Conservation (phyloP, 345 rosid species). For the Kernera saxatilis region DNA sequence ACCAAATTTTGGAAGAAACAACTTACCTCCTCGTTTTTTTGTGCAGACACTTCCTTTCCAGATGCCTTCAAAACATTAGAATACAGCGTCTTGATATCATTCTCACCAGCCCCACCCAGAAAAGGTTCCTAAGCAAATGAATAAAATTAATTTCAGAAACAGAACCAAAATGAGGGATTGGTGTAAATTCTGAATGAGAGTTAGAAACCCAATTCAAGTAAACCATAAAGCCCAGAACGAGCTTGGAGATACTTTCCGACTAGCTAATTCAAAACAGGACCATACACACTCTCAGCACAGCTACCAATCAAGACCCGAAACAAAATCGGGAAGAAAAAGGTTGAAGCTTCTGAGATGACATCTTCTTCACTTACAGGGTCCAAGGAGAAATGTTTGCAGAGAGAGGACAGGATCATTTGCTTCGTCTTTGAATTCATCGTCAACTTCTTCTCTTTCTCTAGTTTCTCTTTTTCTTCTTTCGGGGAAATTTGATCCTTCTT, state of each 20-base stretch:
- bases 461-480: background rate
- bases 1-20: background rate
- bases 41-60: constrained; percentile 32
- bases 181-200: background rate
- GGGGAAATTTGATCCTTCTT: too few relatives aligned
- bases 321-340: background rate
- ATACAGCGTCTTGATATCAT: constrained; percentile 49
- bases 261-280: background rate
- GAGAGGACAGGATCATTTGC: constrained; percentile 44
- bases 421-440: constrained; percentile 30
- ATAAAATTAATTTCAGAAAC: background rate
- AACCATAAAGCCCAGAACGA: background rate
- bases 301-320: background rate
- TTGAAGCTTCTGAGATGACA: background rate
- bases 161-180: background rate
- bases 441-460: constrained; percentile 9
- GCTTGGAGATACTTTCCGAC: background rate
- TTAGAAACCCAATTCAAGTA: background rate
- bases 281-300: constrained; percentile 1
- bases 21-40: constrained; percentile 45
- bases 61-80: constrained; percentile 44
- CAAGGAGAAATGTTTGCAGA: constrained; percentile 51
- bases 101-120: constrained; percentile 25
- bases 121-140: constrained; percentile 36
- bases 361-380: constrained; percentile 43